Evolutionary conservation across 768 basidiomycete genomes (phyloP).

Genomic region (Megacollybia marginata): DNA sequence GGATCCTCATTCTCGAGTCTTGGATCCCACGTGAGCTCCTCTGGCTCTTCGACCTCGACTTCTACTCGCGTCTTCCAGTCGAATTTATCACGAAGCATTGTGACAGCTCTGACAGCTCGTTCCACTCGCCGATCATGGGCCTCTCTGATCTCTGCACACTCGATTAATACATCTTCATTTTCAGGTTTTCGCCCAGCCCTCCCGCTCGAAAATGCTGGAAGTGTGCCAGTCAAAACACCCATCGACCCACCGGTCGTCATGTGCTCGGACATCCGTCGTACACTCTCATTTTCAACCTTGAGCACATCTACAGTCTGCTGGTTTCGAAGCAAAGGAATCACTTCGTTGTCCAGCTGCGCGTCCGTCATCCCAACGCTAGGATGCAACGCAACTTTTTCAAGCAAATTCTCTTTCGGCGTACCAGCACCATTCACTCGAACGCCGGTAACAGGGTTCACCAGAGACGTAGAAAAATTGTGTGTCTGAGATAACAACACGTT

Average conservation of each 20-base stretch:
- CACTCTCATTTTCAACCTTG: slow-evolving; percentile 61
- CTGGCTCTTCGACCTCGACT: slow-evolving; percentile 73
- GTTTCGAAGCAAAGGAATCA: slow-evolving; percentile 69
- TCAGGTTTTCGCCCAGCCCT: slow-evolving; percentile 29
- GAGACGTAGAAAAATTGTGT: slow-evolving; percentile 63
- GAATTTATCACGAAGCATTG: slow-evolving; percentile 70
- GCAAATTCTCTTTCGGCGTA: slow-evolving; percentile 32
- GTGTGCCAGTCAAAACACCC: slow-evolving; percentile 34
- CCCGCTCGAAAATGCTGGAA: slow-evolving; percentile 10
- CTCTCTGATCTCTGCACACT: slow-evolving; percentile 57
- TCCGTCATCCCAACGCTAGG: slow-evolving; percentile 54
- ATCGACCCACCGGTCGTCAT: slow-evolving; percentile 54
- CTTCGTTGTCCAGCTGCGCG: slow-evolving; percentile 61
- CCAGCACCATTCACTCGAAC: slow-evolving; percentile 8
- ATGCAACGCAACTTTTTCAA: slow-evolving; percentile 64
- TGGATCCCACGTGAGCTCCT: slow-evolving; percentile 70
- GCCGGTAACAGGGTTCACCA: slow-evolving; percentile 30
- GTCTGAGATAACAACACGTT: slow-evolving; percentile 79
- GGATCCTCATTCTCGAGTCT: slow-evolving; percentile 26
- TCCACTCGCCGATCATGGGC: slow-evolving; percentile 75
- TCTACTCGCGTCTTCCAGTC: slow-evolving; percentile 80
- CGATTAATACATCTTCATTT: slow-evolving; percentile 57
- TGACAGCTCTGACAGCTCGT: slow-evolving; percentile 71
- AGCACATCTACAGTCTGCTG: slow-evolving; percentile 77
- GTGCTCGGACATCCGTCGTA: slow-evolving; percentile 60